These are phyloP conservation scores for Akebia trifoliata DNA, from an alignment of 164 flowering plant species.

Conservation along the genomic window DNA sequence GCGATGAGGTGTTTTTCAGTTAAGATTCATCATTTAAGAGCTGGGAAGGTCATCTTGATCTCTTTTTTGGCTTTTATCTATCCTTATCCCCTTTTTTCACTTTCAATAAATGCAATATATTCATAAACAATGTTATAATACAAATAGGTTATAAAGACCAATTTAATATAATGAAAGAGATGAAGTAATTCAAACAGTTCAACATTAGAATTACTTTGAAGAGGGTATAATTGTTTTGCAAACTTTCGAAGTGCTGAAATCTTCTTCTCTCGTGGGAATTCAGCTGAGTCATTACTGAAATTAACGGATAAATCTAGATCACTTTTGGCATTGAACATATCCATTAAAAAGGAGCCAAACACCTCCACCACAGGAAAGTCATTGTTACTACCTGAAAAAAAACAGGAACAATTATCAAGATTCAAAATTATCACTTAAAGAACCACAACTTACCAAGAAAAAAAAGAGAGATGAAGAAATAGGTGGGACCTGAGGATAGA, in stretches of 20 bases:
- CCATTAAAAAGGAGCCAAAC: slow-evolving; percentile 74
- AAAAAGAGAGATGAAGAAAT: neutral
- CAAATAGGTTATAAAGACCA: neutral
- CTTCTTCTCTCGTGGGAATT: slow-evolving; percentile 40
- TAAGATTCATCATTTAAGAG: too few relatives aligned
- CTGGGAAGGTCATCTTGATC: too few relatives aligned
- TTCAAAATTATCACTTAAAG: neutral
- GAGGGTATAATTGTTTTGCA: slow-evolving; percentile 30
- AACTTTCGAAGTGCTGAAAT: slow-evolving; percentile 47
- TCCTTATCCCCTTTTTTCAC: too few relatives aligned
- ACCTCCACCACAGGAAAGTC: slow-evolving; percentile 51
- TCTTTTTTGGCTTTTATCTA: too few relatives aligned
- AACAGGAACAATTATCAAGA: neutral
- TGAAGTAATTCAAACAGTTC: neutral
- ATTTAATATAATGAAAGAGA: neutral
- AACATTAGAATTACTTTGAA: slow-evolving; percentile 41
- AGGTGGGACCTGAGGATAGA: neutral
- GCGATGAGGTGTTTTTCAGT: too few relatives aligned
- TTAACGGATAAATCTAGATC: slow-evolving; percentile 71
- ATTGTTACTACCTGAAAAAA: slow-evolving; percentile 37
- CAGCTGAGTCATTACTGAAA: slow-evolving; percentile 27
- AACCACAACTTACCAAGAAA: neutral
- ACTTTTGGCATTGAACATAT: slow-evolving; percentile 51
- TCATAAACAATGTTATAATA: neutral
- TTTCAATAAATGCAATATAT: too few relatives aligned